phyloP scores from a whole-genome alignment of 768 basidiomycete species.

The Pulveroboletus frians region DNA sequence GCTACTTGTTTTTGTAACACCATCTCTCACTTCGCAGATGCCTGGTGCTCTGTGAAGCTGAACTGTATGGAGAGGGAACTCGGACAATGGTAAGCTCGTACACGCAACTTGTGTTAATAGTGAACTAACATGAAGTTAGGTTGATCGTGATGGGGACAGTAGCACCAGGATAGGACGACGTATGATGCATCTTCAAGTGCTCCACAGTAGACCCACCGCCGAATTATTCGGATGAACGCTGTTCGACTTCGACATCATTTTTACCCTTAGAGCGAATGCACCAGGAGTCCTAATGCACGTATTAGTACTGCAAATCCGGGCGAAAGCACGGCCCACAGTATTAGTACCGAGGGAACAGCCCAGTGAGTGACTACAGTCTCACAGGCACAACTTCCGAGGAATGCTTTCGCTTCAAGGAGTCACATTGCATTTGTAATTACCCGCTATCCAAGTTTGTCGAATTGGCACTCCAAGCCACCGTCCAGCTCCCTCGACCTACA shows the following conservation, averaged over 20 bases:
- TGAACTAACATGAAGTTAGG: background rate
- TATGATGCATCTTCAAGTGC: conserved; percentile 1
- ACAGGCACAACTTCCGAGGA: conserved; percentile 50
- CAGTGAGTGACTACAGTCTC: conserved; percentile 4
- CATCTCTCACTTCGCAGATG: conserved; percentile 10
- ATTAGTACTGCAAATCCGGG: conserved; percentile 11
- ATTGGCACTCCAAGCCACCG: conserved; percentile 45
- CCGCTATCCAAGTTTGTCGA: conserved; percentile 56
- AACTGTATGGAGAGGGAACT: background rate
- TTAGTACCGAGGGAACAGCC: conserved; percentile 1
- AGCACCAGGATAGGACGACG: background rate
- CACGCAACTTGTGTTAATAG: background rate
- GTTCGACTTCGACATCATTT: conserved; percentile 1
- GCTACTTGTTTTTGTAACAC: conserved; percentile 18
- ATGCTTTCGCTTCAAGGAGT: conserved; percentile 66
- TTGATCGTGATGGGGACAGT: background rate
- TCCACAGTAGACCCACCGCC: conserved; percentile 6
- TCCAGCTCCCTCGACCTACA: conserved; percentile 44
- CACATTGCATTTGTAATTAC: conserved; percentile 61
- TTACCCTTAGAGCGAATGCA: conserved; percentile 2
- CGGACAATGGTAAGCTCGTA: conserved; percentile 11
- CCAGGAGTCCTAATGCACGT: conserved; percentile 8
- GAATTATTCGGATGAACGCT: conserved; percentile 1
- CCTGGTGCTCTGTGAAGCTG: conserved; percentile 12
- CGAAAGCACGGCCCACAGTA: background rate